Conservation (phyloP, 1,139 yeast species). For the Magnusiomyces magnusii region DNA sequence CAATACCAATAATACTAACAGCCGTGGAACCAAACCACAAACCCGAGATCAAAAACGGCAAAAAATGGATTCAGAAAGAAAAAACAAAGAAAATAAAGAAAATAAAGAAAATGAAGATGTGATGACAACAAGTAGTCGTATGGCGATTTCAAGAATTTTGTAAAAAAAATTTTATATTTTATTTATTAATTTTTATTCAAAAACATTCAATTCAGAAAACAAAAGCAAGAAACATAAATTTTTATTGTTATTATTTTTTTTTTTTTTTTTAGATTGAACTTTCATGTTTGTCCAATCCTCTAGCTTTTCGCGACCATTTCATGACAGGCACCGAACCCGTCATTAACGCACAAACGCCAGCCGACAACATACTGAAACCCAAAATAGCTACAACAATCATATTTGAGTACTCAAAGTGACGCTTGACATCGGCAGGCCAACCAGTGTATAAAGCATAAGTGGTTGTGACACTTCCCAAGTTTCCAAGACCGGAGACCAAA, state of each 20-base stretch:
- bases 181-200: too few species aligned
- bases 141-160: neutral
- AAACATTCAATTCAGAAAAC: too few species aligned
- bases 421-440: conserved; percentile 68
- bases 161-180: neutral
- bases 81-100: neutral
- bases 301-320: neutral
- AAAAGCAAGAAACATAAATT: neutral
- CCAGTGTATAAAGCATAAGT: conserved; percentile 81
- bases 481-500: conserved; percentile 76
- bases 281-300: neutral
- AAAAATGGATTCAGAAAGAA: neutral
- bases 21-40: too few species aligned
- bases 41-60: neutral
- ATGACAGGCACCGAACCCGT: conserved; percentile 4
- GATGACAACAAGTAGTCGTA: neutral
- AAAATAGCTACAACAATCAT: conserved; percentile 78
- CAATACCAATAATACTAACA: too few species aligned
- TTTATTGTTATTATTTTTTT: too few species aligned
- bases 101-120: neutral
- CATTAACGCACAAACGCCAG: conserved; percentile 30
- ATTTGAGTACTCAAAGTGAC: conserved; percentile 61
- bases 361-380: conserved; percentile 58
- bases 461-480: conserved; percentile 76
- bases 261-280: neutral